Evolutionary conservation across 2,329 filamentous ascomycete genomes (phyloP).

Genomic region (Aureobasidium sp.): DNA sequence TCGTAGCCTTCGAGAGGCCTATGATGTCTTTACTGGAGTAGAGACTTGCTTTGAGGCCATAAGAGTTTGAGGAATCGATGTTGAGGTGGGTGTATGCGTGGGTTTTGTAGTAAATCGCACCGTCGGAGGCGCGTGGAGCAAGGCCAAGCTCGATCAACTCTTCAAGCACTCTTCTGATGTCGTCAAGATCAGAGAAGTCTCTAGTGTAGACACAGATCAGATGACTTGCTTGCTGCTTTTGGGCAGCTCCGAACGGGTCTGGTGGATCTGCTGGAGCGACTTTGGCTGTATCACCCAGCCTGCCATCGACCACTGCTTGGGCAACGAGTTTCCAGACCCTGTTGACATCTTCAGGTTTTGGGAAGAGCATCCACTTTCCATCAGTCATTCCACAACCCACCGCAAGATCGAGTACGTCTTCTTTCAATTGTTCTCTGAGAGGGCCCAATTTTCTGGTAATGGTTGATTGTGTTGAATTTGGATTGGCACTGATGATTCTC

Average conservation of each 20-base stretch:
- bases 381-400: conserved; percentile 49
- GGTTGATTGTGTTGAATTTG: conserved; percentile 37
- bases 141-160: conserved; percentile 50
- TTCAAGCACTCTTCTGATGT: conserved; percentile 58
- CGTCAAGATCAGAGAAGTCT: conserved; percentile 62
- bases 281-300: conserved; percentile 67
- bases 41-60: conserved; percentile 36
- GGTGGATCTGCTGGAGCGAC: conserved; percentile 51
- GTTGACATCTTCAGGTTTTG: conserved; percentile 47
- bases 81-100: conserved; percentile 48
- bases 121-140: conserved; percentile 34
- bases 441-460: conserved; percentile 35
- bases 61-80: conserved; percentile 34
- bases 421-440: conserved; percentile 38
- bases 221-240: background rate
- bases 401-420: conserved; percentile 56
- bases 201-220: conserved; percentile 73
- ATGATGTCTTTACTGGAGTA: conserved; percentile 34
- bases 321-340: conserved; percentile 61
- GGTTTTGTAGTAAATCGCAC: conserved; percentile 69
- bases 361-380: conserved; percentile 81
- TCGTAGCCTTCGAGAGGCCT: background rate
- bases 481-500: conserved; percentile 46
- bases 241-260: conserved; percentile 34
- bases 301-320: conserved; percentile 57